Evolutionary conservation across 1,284 basidiomycete species (phyloP), one percentile per base, ranked within the genome.

Genomic region (Ceratobasidium sp.): DNA sequence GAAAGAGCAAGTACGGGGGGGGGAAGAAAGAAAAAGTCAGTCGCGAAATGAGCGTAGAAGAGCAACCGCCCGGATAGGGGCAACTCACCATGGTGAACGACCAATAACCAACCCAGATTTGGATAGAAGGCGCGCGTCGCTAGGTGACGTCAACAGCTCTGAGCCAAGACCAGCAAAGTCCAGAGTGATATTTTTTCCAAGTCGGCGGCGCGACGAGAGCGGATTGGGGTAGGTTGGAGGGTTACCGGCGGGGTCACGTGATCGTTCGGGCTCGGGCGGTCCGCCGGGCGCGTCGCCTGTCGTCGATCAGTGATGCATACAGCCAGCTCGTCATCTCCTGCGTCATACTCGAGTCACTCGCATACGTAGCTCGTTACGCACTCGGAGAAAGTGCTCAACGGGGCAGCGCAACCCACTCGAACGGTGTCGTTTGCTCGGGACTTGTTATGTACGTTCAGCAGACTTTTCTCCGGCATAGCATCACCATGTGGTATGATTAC

Each of bases 191-290:
- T 41, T 57, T 43, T 9, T 30, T 43, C 46, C 30, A 21, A 32
- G 43, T 45, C 43, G 43, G 32, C 57, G n/a, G 36, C 34, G 57
- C 57, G 36, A 39, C 16, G 21, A 59, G 57, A 59, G 39, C 59
- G 18, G 59, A 61, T 61, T 16, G n/a, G 59, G 59, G 36, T 43
- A 34, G 65, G 65, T 70, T 45, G 41, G 65, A 70, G 65, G 65
- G 65, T 70, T 70, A 36, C 2, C 28, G 62, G 46, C 32, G 48
- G 34, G 12, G 53, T 70, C 65, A 70, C 65, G 65, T 70, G 65
- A 39, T 14, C 36, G 2, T 34, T 30, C 41, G 36, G 41, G 14
- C 59, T 45, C 16, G 43, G 43, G 43, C 43, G 43, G 9, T 45
- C 9, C 5, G 26, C 26, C 30, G 10, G 28, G 50, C 23, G 9